phyloP scores from a whole-genome alignment of 768 basidiomycete genomes.

The Chlorophyllum brunneum region DNA sequence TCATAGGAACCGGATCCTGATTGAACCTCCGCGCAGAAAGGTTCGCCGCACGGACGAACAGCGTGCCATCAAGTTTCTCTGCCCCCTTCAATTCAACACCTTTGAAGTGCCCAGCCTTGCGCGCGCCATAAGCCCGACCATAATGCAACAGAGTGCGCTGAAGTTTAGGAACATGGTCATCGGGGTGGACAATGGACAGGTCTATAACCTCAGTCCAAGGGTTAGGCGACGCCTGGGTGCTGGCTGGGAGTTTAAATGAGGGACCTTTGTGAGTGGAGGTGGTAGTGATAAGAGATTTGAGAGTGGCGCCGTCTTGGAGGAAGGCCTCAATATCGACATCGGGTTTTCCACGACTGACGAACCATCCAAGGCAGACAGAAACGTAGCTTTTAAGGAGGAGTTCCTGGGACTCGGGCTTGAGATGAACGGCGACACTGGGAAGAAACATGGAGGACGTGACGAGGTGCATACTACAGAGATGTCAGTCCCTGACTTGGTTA shows the following conservation, averaged over 20 bases:
- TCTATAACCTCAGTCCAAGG: slow-evolving; percentile 58
- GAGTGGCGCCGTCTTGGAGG: slow-evolving; percentile 24
- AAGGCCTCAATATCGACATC: slow-evolving; percentile 47
- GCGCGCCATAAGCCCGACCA: slow-evolving; percentile 13
- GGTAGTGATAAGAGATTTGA: slow-evolving; percentile 1
- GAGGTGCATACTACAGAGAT: slow-evolving; percentile 52
- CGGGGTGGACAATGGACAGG: slow-evolving; percentile 49
- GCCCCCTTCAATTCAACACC: slow-evolving; percentile 39
- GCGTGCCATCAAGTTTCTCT: slow-evolving; percentile 48
- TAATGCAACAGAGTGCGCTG: slow-evolving; percentile 32
- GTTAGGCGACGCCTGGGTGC: slow-evolving; percentile 37
- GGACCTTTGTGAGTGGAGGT: slow-evolving; percentile 10
- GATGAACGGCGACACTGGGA: slow-evolving; percentile 38
- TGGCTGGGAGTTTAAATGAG: neutral
- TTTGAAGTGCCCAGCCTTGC: slow-evolving; percentile 11
- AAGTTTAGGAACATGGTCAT: slow-evolving; percentile 44
- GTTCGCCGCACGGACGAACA: slow-evolving; percentile 55
- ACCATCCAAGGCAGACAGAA: slow-evolving; percentile 45
- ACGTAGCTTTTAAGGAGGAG: slow-evolving; percentile 58
- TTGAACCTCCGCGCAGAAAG: slow-evolving; percentile 36
- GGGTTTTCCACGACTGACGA: slow-evolving; percentile 54
- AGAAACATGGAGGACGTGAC: slow-evolving; percentile 67
- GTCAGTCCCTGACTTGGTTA: neutral
- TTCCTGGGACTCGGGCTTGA: slow-evolving; percentile 40
- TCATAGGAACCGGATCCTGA: neutral